Base-by-base conservation (phyloP, 257 asterid genomes). In the Solanum raphanifolium region DNA sequence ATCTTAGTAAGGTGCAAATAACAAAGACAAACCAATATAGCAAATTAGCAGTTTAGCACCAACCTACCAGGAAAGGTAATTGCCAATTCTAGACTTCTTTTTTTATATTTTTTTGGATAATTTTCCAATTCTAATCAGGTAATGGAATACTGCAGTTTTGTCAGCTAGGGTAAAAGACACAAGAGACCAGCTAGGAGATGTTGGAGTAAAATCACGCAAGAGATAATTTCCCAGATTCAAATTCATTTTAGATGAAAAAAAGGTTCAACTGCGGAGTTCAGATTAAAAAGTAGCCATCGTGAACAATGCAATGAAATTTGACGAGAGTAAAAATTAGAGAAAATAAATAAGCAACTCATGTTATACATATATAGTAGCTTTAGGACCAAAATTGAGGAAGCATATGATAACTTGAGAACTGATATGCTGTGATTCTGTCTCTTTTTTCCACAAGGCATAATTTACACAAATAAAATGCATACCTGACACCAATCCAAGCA, bases 401-500 rank as follows among this genome's bases (percentile, higher is more conserved):
- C 86, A 82, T 48, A 21, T 48, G 31, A 48, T 10, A 48, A 82
- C 43, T 82, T 48, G 86, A 78, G 31, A 82, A 82, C 71, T 18
- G 31, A 32, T 48, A 82, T 31, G 31, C 58, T 48, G 69, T 29
- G 71, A 82, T 38, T 43, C 25, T 48, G 68, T 18, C 85, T 81
- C 71, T 39, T 82, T 41, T 82, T 48, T 9, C 31, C 43, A 11
- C 7, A 48, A 48, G 68, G 46, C 7, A 9, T 29, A 46, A 82
- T 29, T 48, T 52, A 85, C 41, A 76, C 52, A 86, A 72, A 84
- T 86, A 78, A 85, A 89, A 66, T 21, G 23, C 86, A 39, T 92
- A 95, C 98, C 98, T 95, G 94, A 46, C 95, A 92, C 98, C 95
- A 93, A 87, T 95, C 96, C 91, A 93, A 91, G 94, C 98, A 95